A percentile compares a stretch with the other conserved stretches of the same genome.
Conservation (phyloP, 1,284 basidiomycete species). For the Rhodotorula sp. region DNA sequence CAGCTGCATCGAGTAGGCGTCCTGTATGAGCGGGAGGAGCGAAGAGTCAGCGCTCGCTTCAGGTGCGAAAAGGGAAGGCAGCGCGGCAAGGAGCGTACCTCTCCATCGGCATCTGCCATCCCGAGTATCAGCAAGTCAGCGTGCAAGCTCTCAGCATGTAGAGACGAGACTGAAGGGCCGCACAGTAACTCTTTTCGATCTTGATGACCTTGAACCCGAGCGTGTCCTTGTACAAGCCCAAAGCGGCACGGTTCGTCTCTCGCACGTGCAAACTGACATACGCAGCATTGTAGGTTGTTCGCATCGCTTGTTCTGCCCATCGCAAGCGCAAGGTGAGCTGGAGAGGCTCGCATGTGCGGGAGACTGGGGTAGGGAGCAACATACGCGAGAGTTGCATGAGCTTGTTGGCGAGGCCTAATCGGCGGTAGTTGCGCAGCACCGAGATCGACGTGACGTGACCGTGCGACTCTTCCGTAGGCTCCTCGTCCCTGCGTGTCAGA, state of each 20-base stretch:
- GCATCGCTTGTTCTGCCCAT: slow-evolving; percentile 74
- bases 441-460: slow-evolving; percentile 91
- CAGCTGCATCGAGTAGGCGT: slow-evolving; percentile 36
- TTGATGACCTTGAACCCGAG: slow-evolving; percentile 74
- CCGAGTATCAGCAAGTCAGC: too few relatives aligned
- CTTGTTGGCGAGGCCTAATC: slow-evolving; percentile 80
- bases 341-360: neutral
- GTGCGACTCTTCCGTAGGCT: slow-evolving; percentile 59
- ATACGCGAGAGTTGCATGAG: slow-evolving; percentile 82
- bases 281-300: slow-evolving; percentile 69
- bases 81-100: slow-evolving; percentile 51
- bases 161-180: slow-evolving; percentile 13
- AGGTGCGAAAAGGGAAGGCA: slow-evolving; percentile 12
- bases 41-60: neutral
- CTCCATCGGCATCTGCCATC: slow-evolving; percentile 50
- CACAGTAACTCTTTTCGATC: slow-evolving; percentile 72
- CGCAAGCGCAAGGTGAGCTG: neutral
- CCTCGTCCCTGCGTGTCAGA: slow-evolving; percentile 64
- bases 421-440: slow-evolving; percentile 76
- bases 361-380: slow-evolving; percentile 44
- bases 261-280: slow-evolving; percentile 82
- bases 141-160: neutral
- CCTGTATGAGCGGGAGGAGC: neutral
- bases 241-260: slow-evolving; percentile 79
- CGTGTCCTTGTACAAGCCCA: slow-evolving; percentile 75